These are phyloP conservation scores for Mytilinidion resinicola DNA, from an alignment of 495 filamentous ascomycete species.

Conservation along the genomic window DNA sequence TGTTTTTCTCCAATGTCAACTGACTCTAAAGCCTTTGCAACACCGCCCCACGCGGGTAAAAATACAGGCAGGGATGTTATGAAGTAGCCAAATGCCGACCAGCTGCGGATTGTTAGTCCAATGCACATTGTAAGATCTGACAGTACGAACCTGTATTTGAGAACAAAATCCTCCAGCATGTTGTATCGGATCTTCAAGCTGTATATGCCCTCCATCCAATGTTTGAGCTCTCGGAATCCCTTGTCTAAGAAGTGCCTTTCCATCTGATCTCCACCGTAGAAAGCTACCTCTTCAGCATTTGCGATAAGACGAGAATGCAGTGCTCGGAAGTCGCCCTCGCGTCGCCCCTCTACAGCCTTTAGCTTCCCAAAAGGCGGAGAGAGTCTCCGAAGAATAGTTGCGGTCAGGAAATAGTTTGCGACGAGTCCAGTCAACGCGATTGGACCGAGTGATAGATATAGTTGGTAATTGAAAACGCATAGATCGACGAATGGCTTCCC, in stretches of 20 bases:
- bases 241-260: constrained; percentile 83
- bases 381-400: constrained; percentile 74
- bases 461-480: constrained; percentile 93
- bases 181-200: constrained; percentile 95
- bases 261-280: constrained; percentile 91
- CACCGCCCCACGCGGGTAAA: constrained; percentile 88
- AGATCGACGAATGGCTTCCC: constrained; percentile 95
- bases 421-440: constrained; percentile 79
- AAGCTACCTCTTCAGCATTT: constrained; percentile 98
- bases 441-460: constrained; percentile 86
- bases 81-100: constrained; percentile 95
- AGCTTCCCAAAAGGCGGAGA: constrained; percentile 95
- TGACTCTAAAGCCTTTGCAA: constrained; percentile 64
- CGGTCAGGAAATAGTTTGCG: constrained; percentile 87
- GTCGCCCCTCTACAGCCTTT: constrained; percentile 87
- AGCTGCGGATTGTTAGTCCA: constrained; percentile 31
- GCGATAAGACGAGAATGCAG: constrained; percentile 87
- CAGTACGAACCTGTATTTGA: constrained; percentile 67
- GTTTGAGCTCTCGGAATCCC: constrained; percentile 84
- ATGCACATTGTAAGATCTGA: too few relatives aligned
- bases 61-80: constrained; percentile 90
- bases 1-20: constrained; percentile 34
- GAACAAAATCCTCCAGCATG: constrained; percentile 95
- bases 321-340: constrained; percentile 88
- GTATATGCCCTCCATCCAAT: constrained; percentile 96